Conservation (phyloP, 2,329 filamentous ascomycete species). For the Chrysoporthe cubensis region DNA sequence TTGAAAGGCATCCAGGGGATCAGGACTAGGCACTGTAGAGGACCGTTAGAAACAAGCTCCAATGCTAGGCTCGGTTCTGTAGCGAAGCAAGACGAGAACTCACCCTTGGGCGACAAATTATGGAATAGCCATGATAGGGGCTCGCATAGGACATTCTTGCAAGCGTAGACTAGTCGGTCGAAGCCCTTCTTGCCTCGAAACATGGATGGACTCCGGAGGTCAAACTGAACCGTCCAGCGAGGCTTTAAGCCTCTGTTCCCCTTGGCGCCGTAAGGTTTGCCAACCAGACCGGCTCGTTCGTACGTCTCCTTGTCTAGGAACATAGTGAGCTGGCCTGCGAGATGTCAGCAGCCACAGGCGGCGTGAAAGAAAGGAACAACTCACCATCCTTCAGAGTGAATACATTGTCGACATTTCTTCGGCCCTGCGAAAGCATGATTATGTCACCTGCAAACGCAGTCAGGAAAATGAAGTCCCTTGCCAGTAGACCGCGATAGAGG, state of each 20-base stretch:
- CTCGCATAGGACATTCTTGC: constrained; percentile 72
- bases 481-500: neutral
- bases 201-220: constrained; percentile 78
- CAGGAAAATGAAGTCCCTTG: neutral
- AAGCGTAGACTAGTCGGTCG: constrained; percentile 76
- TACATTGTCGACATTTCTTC: constrained; percentile 69
- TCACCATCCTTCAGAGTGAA: constrained; percentile 73
- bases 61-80: neutral
- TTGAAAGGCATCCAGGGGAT: constrained; percentile 52
- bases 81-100: constrained; percentile 25
- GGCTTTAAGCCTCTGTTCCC: constrained; percentile 64
- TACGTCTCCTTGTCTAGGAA: constrained; percentile 82
- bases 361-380: constrained; percentile 18
- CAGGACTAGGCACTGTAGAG: constrained; percentile 49
- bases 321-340: constrained; percentile 69
- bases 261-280: constrained; percentile 66
- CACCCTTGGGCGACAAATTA: constrained; percentile 59
- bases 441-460: constrained; percentile 63
- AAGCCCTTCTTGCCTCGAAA: constrained; percentile 82
- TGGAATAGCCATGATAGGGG: constrained; percentile 79
- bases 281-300: constrained; percentile 79
- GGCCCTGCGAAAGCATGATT: constrained; percentile 82
- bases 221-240: constrained; percentile 76
- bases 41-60: constrained; percentile 2
- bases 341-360: constrained; percentile 22